A percentile compares a stretch with the other conserved stretches of the same genome.
Conservation (phyloP, 495 filamentous ascomycete genomes). For the Aspergillus cavernicola region DNA sequence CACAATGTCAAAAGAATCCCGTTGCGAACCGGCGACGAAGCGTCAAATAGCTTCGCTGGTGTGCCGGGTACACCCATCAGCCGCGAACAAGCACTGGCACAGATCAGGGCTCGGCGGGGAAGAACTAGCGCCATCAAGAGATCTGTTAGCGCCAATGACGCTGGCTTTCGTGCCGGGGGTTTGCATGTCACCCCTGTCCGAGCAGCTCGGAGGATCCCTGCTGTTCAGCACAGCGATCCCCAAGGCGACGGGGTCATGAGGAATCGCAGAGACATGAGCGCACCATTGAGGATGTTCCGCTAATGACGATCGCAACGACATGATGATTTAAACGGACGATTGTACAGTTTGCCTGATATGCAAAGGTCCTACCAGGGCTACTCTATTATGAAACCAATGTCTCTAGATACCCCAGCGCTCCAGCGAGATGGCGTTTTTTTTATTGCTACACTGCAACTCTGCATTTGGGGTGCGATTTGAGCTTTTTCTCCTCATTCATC, state of each 20-base stretch:
- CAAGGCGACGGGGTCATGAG: slow-evolving; percentile 27
- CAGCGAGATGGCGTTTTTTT: slow-evolving; percentile 22
- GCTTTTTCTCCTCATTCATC: slow-evolving; percentile 12
- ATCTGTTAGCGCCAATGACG: slow-evolving; percentile 40
- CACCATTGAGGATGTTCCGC: slow-evolving; percentile 38
- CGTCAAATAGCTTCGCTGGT: slow-evolving; percentile 23
- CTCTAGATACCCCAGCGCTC: slow-evolving; percentile 22
- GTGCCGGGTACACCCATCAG: slow-evolving; percentile 43
- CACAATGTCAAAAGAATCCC: slow-evolving; percentile 33
- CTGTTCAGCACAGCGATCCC: slow-evolving; percentile 28
- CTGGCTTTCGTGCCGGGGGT: slow-evolving; percentile 24
- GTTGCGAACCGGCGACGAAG: slow-evolving; percentile 23
- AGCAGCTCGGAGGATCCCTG: slow-evolving; percentile 35
- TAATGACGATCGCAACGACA: slow-evolving; percentile 15
- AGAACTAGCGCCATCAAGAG: slow-evolving; percentile 45
- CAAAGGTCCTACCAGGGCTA: neutral
- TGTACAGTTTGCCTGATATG: neutral
- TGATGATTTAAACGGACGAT: neutral
- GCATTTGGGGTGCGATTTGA: slow-evolving; percentile 3
- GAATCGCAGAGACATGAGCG: slow-evolving; percentile 38
- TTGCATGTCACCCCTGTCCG: slow-evolving; percentile 25
- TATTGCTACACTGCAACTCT: neutral
- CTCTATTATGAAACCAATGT: slow-evolving; percentile 8
- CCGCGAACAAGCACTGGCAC: slow-evolving; percentile 49
- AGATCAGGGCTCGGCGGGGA: slow-evolving; percentile 47